Conservation (phyloP, 805 yeast genomes). For the Pichia gijzeniarum region DNA sequence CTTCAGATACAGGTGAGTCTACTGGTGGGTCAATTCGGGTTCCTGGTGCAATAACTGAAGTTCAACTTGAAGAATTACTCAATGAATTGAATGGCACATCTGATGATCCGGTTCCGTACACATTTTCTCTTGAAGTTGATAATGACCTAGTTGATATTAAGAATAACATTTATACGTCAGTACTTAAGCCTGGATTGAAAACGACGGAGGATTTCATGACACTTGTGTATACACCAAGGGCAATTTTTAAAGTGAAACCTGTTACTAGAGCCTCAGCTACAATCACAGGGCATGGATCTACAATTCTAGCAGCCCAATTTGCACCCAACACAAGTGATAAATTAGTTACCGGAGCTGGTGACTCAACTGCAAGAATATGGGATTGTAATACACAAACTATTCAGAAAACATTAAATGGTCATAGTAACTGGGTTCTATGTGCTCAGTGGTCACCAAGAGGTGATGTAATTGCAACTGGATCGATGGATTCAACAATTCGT, state of each 20-base stretch:
- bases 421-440: constrained; percentile 88
- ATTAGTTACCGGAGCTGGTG: constrained; percentile 95
- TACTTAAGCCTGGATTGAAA: constrained; percentile 78
- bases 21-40: constrained; percentile 83
- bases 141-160: constrained; percentile 62
- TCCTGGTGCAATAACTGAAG: constrained; percentile 81
- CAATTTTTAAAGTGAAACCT: constrained; percentile 87
- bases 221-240: constrained; percentile 87
- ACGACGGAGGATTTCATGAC: constrained; percentile 93
- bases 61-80: constrained; percentile 80
- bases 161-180: constrained; percentile 70
- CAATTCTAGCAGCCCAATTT: constrained; percentile 86
- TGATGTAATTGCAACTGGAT: constrained; percentile 85
- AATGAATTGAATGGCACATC: constrained; percentile 65
- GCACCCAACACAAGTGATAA: constrained; percentile 83
- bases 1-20: constrained; percentile 85
- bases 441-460: constrained; percentile 93
- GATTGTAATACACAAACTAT: constrained; percentile 95
- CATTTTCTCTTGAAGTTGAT: constrained; percentile 60
- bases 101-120: constrained; percentile 87
- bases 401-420: constrained; percentile 71
- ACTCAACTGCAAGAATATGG: constrained; percentile 93
- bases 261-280: constrained; percentile 89
- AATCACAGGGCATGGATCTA: constrained; percentile 92
- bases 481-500: constrained; percentile 86